Percentiles rank a stretch among this genome's conserved stretches.
Evolutionary conservation across 2,329 filamentous ascomycete species (phyloP).

Genomic region (Colletotrichum acutatum): DNA sequence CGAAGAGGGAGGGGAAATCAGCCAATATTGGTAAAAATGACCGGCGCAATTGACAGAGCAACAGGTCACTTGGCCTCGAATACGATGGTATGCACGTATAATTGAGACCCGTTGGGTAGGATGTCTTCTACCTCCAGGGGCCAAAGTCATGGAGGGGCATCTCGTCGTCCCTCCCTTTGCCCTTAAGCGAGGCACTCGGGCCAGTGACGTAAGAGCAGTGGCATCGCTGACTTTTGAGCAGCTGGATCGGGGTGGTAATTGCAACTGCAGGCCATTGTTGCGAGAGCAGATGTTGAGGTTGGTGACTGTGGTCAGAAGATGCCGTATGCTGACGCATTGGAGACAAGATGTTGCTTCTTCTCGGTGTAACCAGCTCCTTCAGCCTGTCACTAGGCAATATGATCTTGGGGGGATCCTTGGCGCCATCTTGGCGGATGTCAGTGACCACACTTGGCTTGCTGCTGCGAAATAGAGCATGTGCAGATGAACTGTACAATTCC

Average conservation of each 20-base stretch:
- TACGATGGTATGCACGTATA: slow-evolving; percentile 11
- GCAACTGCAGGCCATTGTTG: background rate
- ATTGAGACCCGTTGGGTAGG: background rate
- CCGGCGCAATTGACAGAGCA: slow-evolving; percentile 25
- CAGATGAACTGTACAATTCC: background rate
- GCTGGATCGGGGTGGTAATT: background rate
- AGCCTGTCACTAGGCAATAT: background rate
- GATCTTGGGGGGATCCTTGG: background rate
- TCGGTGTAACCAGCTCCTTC: background rate
- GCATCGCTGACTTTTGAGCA: background rate
- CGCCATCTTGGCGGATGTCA: slow-evolving; percentile 1
- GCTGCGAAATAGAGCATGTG: background rate
- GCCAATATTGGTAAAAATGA: background rate
- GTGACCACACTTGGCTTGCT: background rate
- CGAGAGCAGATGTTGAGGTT: background rate
- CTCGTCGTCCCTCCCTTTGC: background rate
- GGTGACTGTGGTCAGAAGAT: background rate
- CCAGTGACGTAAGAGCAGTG: slow-evolving; percentile 17
- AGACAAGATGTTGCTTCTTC: background rate
- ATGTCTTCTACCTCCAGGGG: background rate
- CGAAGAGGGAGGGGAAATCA: background rate
- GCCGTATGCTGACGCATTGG: background rate
- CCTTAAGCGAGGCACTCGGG: background rate
- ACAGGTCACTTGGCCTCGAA: slow-evolving; percentile 22
- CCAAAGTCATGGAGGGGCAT: slow-evolving; percentile 2